Conservation (phyloP, 2,329 filamentous ascomycete genomes). For the Ophiosphaerella narmari region DNA sequence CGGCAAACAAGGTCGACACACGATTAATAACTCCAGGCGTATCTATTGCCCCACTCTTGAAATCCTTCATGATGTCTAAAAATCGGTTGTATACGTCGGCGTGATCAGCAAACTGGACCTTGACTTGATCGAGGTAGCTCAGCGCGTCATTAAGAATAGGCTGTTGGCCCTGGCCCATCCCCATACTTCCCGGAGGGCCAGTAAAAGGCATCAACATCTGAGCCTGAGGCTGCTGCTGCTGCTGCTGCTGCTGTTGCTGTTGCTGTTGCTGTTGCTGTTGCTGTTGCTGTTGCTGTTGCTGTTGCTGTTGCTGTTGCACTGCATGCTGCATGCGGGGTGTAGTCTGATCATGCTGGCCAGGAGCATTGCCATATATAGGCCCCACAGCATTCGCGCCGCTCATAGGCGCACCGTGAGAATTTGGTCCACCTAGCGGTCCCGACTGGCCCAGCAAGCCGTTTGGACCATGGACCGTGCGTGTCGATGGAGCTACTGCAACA, state of each 20-base stretch:
- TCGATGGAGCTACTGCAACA: slow-evolving; percentile 76
- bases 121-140: slow-evolving; percentile 97
- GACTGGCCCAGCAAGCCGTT: slow-evolving; percentile 75
- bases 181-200: slow-evolving; percentile 55
- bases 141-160: slow-evolving; percentile 86
- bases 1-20: slow-evolving; percentile 93
- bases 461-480: slow-evolving; percentile 82
- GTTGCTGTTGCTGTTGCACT: slow-evolving; percentile 58
- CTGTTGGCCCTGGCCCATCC: slow-evolving; percentile 77
- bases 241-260: slow-evolving; percentile 55
- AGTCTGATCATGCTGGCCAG: slow-evolving; percentile 62
- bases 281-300: slow-evolving; percentile 57
- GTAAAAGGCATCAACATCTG: slow-evolving; percentile 57
- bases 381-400: slow-evolving; percentile 64
- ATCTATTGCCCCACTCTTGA: slow-evolving; percentile 98
- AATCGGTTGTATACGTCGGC: slow-evolving; percentile 98
- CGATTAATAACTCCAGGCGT: slow-evolving; percentile 97
- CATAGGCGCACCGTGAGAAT: slow-evolving; percentile 56
- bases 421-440: slow-evolving; percentile 56
- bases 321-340: slow-evolving; percentile 65
- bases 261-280: slow-evolving; percentile 48
- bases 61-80: slow-evolving; percentile 99
- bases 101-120: slow-evolving; percentile 95
- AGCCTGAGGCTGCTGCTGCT: slow-evolving; percentile 58
- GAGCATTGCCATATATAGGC: slow-evolving; percentile 72